Conservation (phyloP, 2,329 filamentous ascomycete species). For the Ceratocystis huliohia region DNA sequence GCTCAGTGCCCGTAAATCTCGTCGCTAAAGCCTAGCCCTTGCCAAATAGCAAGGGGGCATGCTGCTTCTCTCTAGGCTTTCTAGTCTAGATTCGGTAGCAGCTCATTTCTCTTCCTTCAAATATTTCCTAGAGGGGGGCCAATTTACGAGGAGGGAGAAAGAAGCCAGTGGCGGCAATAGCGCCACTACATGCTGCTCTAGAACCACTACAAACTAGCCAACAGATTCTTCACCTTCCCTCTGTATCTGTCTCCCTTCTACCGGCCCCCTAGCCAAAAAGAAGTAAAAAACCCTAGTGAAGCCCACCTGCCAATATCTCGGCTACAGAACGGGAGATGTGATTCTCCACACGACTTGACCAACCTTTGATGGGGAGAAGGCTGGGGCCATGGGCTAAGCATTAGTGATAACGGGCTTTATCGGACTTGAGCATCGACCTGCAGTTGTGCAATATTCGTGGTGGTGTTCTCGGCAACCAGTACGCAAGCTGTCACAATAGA, state of each 20-base stretch:
- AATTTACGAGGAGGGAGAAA: constrained; percentile 4
- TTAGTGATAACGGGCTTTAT: not conserved
- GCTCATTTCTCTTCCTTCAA: constrained; percentile 4
- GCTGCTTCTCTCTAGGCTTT: not conserved
- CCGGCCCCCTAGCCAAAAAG: not conserved
- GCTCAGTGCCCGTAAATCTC: not conserved
- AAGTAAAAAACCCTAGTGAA: not conserved
- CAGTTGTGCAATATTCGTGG: not conserved
- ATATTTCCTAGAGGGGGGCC: not conserved
- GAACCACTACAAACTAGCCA: not conserved
- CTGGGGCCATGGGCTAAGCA: not conserved
- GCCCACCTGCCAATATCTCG: constrained; percentile 7
- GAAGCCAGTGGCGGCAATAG: not conserved
- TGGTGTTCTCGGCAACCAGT: not conserved
- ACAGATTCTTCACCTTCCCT: not conserved
- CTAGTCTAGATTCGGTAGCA: not conserved
- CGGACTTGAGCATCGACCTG: not conserved
- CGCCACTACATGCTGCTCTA: not conserved
- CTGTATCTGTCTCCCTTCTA: not conserved
- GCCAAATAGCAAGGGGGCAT: not conserved
- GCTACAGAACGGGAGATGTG: not conserved
- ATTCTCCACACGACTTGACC: not conserved
- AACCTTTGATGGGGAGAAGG: not conserved
- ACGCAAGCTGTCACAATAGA: not conserved
- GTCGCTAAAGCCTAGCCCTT: not conserved